A percentile compares a stretch with the other conserved stretches of the same genome.
Evolutionary conservation across 352 stramenopile genomes (phyloP).

Genomic region (Phytopythium montanum): DNA sequence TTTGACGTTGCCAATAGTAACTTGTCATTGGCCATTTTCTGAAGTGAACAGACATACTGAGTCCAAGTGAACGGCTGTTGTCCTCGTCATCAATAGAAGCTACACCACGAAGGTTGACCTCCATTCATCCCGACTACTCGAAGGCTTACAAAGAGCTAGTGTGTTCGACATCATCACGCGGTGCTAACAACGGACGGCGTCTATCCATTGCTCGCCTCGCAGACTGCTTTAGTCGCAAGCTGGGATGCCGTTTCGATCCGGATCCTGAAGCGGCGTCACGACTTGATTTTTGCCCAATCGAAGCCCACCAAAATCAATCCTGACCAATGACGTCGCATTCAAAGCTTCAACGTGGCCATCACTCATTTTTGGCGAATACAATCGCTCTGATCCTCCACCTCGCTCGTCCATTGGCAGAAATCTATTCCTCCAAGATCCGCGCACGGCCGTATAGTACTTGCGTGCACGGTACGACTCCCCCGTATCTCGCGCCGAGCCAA

Average conservation of each 20-base stretch:
- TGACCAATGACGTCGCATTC: background rate
- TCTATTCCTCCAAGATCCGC: background rate
- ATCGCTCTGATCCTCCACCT: background rate
- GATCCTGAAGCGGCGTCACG: background rate
- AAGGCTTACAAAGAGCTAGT: no score
- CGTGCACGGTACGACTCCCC: background rate
- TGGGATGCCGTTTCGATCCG: background rate
- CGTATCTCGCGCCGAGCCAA: background rate
- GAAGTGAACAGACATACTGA: background rate
- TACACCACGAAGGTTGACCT: background rate
- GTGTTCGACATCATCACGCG: no score
- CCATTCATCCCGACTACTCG: no score
- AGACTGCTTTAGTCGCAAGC: background rate
- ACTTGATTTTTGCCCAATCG: background rate
- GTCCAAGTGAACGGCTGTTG: background rate
- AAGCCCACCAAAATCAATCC: background rate
- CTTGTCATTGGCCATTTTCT: constrained; percentile 7
- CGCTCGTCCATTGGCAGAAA: background rate
- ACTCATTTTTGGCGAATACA: background rate
- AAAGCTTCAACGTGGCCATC: background rate
- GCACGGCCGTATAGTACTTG: background rate
- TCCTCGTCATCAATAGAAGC: background rate
- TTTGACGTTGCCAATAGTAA: constrained; percentile 3
- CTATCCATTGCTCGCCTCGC: no score
- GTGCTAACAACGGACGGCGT: no score